phyloP scores from a whole-genome alignment of 805 yeast genomes.

The Metschnikowia cubensis region DNA sequence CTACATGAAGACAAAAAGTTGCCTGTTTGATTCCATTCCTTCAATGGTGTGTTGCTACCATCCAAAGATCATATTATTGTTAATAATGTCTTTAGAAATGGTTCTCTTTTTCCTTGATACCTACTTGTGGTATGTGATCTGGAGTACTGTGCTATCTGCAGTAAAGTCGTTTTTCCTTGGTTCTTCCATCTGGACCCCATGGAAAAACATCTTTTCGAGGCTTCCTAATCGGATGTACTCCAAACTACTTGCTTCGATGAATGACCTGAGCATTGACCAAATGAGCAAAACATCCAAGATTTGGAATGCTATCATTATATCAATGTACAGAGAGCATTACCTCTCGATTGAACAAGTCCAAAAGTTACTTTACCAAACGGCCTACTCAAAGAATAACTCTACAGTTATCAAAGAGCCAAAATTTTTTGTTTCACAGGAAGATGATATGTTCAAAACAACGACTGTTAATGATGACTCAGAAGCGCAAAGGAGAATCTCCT shows the following conservation, averaged over 20 bases:
- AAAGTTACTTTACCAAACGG: conserved; percentile 56
- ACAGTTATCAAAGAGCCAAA: conserved; percentile 49
- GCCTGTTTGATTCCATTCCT: conserved; percentile 59
- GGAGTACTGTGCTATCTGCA: conserved; percentile 73
- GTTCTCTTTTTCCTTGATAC: conserved; percentile 75
- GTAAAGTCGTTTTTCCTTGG: conserved; percentile 70
- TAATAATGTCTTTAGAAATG: conserved; percentile 59
- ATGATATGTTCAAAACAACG: conserved; percentile 56
- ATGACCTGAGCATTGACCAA: conserved; percentile 34
- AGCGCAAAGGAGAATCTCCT: conserved; percentile 78
- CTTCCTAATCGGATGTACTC: conserved; percentile 73
- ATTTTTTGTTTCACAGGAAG: conserved; percentile 81
- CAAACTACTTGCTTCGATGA: conserved; percentile 45
- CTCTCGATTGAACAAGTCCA: conserved; percentile 70
- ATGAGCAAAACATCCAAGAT: conserved; percentile 49
- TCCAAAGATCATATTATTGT: conserved; percentile 49
- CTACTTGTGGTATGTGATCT: conserved; percentile 79
- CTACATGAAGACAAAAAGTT: conserved; percentile 52
- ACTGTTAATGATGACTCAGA: conserved; percentile 62
- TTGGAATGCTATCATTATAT: conserved; percentile 81
- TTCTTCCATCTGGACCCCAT: conserved; percentile 82
- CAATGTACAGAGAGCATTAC: conserved; percentile 79
- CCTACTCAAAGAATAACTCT: conserved; percentile 34
- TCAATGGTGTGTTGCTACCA: conserved; percentile 50
- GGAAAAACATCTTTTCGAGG: conserved; percentile 76